These are phyloP conservation scores for Maudiozyma turicensis DNA, from an alignment of 805 yeast species.

Conservation along the genomic window DNA sequence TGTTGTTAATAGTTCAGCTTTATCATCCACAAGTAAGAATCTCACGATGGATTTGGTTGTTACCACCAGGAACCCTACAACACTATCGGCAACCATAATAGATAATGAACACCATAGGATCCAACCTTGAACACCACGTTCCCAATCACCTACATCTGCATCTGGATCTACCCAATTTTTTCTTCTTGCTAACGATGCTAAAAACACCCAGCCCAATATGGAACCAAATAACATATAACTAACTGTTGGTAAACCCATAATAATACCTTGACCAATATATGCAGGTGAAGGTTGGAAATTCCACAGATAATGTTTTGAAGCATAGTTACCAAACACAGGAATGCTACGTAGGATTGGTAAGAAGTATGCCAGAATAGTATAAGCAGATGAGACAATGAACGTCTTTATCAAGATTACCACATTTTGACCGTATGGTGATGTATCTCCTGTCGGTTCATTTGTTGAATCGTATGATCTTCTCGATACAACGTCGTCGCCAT, in stretches of 20 bases:
- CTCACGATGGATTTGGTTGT: conserved; percentile 35
- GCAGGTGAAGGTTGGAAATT: conserved; percentile 95
- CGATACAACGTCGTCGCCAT: not conserved
- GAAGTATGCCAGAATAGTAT: conserved; percentile 65
- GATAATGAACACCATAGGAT: conserved; percentile 88
- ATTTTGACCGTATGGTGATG: conserved; percentile 34
- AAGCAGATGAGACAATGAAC: conserved; percentile 57
- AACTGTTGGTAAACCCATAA: conserved; percentile 91
- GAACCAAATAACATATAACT: conserved; percentile 87
- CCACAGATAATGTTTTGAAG: conserved; percentile 67
- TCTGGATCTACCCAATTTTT: conserved; percentile 85
- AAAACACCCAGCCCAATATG: conserved; percentile 79
- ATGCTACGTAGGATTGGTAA: conserved; percentile 56
- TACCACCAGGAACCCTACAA: conserved; percentile 66
- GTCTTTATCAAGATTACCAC: conserved; percentile 50
- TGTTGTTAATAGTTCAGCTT: conserved; percentile 14
- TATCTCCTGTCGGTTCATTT: not conserved
- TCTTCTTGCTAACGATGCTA: conserved; percentile 70
- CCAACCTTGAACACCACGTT: conserved; percentile 94
- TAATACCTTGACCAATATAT: conserved; percentile 93
- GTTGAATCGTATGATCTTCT: not conserved
- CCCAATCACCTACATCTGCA: conserved; percentile 71
- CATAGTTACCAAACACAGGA: conserved; percentile 63
- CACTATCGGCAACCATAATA: conserved; percentile 87
- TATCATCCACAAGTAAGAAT: conserved; percentile 19